These are phyloP conservation scores for Hamamelis virginiana DNA, from an alignment of 164 flowering plant species.

Conservation along the genomic window DNA sequence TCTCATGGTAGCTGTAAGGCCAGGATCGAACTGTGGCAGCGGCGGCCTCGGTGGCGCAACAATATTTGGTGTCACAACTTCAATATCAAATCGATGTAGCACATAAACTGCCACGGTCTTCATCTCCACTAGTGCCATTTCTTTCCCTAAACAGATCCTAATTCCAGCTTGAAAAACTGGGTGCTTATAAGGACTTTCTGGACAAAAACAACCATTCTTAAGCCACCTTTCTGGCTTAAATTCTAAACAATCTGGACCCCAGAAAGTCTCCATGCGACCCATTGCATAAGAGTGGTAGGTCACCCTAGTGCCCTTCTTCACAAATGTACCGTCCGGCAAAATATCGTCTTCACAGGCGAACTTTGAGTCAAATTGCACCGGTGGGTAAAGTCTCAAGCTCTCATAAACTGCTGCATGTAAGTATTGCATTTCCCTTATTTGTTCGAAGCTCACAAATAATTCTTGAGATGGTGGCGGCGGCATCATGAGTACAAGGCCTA, in stretches of 20 bases:
- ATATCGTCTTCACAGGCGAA: conserved; percentile 49
- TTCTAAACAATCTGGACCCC: conserved; percentile 68
- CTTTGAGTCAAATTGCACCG: conserved; percentile 67
- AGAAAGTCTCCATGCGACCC: conserved; percentile 70
- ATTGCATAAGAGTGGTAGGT: conserved; percentile 80
- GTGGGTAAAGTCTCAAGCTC: conserved; percentile 66
- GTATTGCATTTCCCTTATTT: conserved; percentile 48
- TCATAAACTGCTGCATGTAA: conserved; percentile 58
- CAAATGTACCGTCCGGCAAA: conserved; percentile 62
- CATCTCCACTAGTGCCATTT: conserved; percentile 53
- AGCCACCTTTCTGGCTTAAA: conserved; percentile 84
- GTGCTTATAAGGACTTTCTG: conserved; percentile 47
- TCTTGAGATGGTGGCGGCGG: too few relatives aligned
- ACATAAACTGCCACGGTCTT: conserved; percentile 41
- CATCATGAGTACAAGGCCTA: conserved; percentile 26
- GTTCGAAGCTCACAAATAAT: conserved; percentile 26
- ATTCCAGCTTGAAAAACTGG: conserved; percentile 72
- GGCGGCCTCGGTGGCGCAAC: background rate
- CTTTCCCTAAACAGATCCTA: conserved; percentile 69
- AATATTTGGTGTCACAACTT: background rate
- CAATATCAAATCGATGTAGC: conserved; percentile 30
- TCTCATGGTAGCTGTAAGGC: conserved; percentile 49
- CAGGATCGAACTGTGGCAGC: conserved; percentile 48
- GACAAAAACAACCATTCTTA: conserved; percentile 31
- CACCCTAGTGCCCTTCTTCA: conserved; percentile 56